These are phyloP conservation scores for Kazachstania taianensis DNA, from an alignment of 805 yeast genomes.

Conservation along the genomic window DNA sequence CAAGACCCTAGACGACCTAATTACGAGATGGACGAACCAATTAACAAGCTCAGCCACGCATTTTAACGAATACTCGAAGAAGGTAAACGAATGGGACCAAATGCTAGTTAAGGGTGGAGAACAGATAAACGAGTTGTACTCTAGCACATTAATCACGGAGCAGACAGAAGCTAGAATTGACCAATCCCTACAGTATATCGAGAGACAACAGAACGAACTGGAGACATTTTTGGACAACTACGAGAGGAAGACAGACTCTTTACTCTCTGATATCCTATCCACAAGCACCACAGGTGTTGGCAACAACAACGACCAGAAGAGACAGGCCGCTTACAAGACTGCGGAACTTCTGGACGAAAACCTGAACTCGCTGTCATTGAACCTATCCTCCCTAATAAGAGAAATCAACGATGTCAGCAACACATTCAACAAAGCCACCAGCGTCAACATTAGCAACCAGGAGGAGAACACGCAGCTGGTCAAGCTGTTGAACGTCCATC, in stretches of 20 bases:
- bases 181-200: constrained; percentile 75
- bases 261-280: constrained; percentile 30
- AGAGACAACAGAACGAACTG: constrained; percentile 85
- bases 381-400: constrained; percentile 61
- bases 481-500: constrained; percentile 73
- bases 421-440: constrained; percentile 56
- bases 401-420: constrained; percentile 81
- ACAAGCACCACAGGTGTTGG: constrained; percentile 19
- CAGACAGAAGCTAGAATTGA: constrained; percentile 78
- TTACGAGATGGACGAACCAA: constrained; percentile 88
- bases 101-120: constrained; percentile 77
- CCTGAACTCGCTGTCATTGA: constrained; percentile 65
- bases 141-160: constrained; percentile 74
- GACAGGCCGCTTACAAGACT: constrained; percentile 79
- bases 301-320: constrained; percentile 57
- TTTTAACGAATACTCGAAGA: constrained; percentile 64
- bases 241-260: constrained; percentile 39
- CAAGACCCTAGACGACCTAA: constrained; percentile 85
- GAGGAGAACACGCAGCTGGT: constrained; percentile 54
- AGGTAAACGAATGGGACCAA: constrained; percentile 78
- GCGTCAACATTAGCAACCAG: constrained; percentile 26
- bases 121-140: constrained; percentile 65
- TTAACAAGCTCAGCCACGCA: constrained; percentile 61
- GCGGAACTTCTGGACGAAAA: constrained; percentile 81
- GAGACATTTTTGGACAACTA: constrained; percentile 74